A percentile compares a stretch with the other conserved stretches of the same genome.
Evolutionary conservation across 192 early-diverging fungal genomes (phyloP).

Genomic region (Coemansia sp.): DNA sequence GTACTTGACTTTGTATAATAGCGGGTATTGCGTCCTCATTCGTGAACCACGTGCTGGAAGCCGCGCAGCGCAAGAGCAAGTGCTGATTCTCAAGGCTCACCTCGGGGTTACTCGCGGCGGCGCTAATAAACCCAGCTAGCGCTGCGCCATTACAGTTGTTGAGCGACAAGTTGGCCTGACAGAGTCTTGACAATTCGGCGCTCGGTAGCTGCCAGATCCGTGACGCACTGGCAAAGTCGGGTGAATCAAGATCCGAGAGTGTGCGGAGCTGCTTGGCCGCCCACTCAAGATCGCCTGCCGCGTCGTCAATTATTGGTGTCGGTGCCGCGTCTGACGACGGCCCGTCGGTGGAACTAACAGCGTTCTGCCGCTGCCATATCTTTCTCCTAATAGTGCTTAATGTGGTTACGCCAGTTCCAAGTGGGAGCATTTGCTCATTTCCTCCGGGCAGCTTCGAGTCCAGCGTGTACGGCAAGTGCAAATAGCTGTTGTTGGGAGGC

Average conservation of each 20-base stretch:
- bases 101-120: conserved; percentile 14
- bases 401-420: not conserved
- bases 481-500: not conserved
- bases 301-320: not conserved
- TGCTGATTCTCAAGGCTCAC: conserved; percentile 41
- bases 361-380: not conserved
- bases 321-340: not conserved
- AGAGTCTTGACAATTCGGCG: conserved; percentile 14
- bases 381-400: not conserved
- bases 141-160: conserved; percentile 12
- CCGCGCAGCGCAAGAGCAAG: conserved; percentile 16
- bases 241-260: conserved; percentile 15
- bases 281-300: conserved; percentile 7
- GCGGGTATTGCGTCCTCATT: conserved; percentile 34
- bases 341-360: not conserved
- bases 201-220: conserved; percentile 33
- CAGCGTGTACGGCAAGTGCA: not conserved
- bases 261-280: conserved; percentile 15
- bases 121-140: conserved; percentile 19
- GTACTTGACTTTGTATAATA: conserved; percentile 31
- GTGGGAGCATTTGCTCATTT: not conserved
- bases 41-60: conserved; percentile 9
- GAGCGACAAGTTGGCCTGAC: conserved; percentile 13
- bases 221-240: conserved; percentile 8
- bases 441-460: not conserved